Conservation (phyloP, 2,329 filamentous ascomycete genomes). For the Aureobasidium sp. region DNA sequence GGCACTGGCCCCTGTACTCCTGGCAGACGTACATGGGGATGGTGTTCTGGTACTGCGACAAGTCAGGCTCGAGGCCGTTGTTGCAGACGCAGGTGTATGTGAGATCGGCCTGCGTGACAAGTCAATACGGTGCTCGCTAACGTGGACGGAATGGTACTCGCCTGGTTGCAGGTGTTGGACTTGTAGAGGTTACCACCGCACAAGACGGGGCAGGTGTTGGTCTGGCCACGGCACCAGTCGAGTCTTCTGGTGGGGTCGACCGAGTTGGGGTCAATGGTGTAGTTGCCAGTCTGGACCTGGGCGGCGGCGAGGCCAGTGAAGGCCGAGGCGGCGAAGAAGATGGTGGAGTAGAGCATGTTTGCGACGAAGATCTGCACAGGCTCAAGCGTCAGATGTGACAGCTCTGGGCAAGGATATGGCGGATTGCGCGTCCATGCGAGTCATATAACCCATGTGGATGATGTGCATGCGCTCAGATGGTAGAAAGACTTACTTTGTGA, state of each 20-base stretch:
- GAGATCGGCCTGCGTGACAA: constrained; percentile 33
- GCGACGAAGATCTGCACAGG: constrained; percentile 11
- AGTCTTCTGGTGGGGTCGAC: constrained; percentile 31
- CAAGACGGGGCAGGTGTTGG: constrained; percentile 51
- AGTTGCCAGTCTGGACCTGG: constrained; percentile 28
- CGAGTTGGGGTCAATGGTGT: constrained; percentile 33
- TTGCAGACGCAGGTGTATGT: constrained; percentile 49
- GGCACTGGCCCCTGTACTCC: constrained; percentile 38
- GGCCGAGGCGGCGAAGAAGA: constrained; percentile 39
- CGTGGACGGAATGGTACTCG: constrained; percentile 32
- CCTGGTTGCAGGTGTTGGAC: constrained; percentile 47
- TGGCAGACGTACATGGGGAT: constrained; percentile 54
- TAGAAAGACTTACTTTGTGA: background rate
- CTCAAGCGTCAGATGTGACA: constrained; percentile 10
- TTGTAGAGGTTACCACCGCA: constrained; percentile 42
- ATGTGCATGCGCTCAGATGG: background rate
- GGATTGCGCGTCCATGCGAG: constrained; percentile 10
- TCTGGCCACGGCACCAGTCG: constrained; percentile 51
- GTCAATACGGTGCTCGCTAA: background rate
- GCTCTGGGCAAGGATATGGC: background rate
- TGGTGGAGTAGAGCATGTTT: constrained; percentile 41
- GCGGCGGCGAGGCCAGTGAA: constrained; percentile 37
- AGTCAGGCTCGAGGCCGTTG: constrained; percentile 46
- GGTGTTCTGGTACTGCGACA: constrained; percentile 47
- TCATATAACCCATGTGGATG: background rate